Evolutionary conservation across 371 early-diverging fungal genomes (phyloP), one percentile per base, ranked within the genome.

Genomic region (Ordospora colligata): DNA sequence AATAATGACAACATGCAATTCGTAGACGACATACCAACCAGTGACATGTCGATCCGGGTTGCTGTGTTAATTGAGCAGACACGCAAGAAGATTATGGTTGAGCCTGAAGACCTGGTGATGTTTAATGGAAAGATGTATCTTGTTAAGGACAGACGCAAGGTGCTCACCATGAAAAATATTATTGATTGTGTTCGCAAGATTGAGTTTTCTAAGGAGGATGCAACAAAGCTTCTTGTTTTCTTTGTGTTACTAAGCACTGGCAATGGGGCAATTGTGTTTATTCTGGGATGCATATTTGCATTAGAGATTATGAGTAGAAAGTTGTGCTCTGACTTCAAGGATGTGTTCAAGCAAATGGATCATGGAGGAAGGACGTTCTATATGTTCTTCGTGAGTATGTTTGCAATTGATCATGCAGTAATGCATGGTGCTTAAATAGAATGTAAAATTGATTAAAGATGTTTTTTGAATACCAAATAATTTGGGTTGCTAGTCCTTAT

Each of bases 331-430:
- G 17, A 43, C 37, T 46, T 54, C 19, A 53, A 25, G 14, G 54
- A 71, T 2, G 32, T n/a, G 14, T 58, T 62, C 37, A 52, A 58
- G 62, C 11, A 10, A 11, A 51, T 71, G 71, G 58, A 40, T n/a
- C 52, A 58, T 25, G n/a, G 19, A 19, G 46, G 47, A 32, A 54
- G 71, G 19, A 54, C 71, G 25, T 14, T 43, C 17, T 44, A 58
- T 32, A 71, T 71, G 71, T 71, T 58, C 47, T 46, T 71, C 6
- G 71, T 45, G 12, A 51, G 51, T 11, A 11, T 71, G 58, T 62
- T 71, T 46, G 46, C 54, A 17, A 71, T 71, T 22, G 71, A 71
- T 46, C 71, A 54, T 46, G 45, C 17, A 22, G 45, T 43, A 27
- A 22, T 71, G 11, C 54, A 71, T 23, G 4, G 19, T 17, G 19